Evolutionary conservation across 257 asterid genomes (phyloP), one percentile per base, ranked within the genome.

Genomic region (Ilex asprella): DNA sequence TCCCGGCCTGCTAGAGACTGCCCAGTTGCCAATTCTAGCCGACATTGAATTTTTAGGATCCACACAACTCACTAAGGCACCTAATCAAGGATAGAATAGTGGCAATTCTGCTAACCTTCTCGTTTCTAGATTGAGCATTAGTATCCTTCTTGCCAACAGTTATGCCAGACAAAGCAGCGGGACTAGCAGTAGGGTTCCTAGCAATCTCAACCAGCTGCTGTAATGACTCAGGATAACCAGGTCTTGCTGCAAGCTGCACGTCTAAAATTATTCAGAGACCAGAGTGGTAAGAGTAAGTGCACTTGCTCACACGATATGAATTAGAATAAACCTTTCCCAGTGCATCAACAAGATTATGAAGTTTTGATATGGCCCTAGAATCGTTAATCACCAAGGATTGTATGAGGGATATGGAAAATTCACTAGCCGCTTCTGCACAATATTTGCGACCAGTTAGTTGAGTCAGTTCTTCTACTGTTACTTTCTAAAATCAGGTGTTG

Each of bases 161-260:
- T 58, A 67, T 73, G 65, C 86, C 79, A 74, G 87, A 69, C 69
- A 84, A 59, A 58, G 76, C 61, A 61, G 81, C 67, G 55, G 82
- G 66, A 75, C 39, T 81, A 56, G 83, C 66, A 55, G 95, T 0
- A 35, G 41, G 95, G 70, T 89, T 89, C 77, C 90, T 93, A 32
- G 94, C 99, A 67, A 89, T 84, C 81, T 93, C 99, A 79, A 93
- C 84, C 70, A 93, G 86, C 74, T 80, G 90, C 59, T 84, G 95
- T 72, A 93, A 75, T 66, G 95, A 85, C 73, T 93, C 96, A 0
- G 97, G 99, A 74, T 95, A 87, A 58, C 95, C 99, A 72, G 99
- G 97, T 76, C 97, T 85, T 68, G 94, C 84, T n/a, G 97, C 97
- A 69, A 93, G 78, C 99, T 93, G 87, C 58, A 75, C 55, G 54